Evolutionary conservation across 208 protist genomes (phyloP).

Genomic region (Kentomonas sorsogonicus): DNA sequence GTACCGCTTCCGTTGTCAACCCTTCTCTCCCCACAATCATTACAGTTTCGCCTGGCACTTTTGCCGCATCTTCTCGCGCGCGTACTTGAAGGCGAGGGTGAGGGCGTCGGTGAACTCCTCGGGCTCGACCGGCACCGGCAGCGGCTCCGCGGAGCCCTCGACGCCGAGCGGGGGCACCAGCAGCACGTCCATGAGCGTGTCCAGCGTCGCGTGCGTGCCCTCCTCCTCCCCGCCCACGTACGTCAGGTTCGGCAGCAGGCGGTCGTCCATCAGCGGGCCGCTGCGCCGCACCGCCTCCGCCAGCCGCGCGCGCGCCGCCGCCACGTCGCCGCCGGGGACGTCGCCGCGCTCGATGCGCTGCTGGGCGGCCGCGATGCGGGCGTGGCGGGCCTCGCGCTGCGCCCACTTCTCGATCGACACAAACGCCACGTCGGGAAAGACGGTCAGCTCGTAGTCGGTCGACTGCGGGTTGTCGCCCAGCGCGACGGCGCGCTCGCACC

Average conservation of each 20-base stretch:
- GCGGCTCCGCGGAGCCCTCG: constrained; percentile 5
- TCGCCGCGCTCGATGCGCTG: constrained; percentile 11
- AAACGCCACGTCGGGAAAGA: constrained; percentile 64
- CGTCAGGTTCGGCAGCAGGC: constrained; percentile 45
- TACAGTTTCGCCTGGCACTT: constrained; percentile 15
- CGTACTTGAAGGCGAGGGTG: too few species aligned
- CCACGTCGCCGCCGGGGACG: constrained; percentile 9
- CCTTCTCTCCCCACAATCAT: too few species aligned
- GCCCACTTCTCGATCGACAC: constrained; percentile 63
- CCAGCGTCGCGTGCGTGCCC: constrained; percentile 54
- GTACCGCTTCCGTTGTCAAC: too few species aligned
- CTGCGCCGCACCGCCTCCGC: too few species aligned
- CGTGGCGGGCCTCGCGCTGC: constrained; percentile 61
- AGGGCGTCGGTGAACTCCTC: constrained; percentile 26
- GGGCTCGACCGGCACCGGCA: not conserved
- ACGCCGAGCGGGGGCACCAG: constrained; percentile 11
- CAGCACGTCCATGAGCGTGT: constrained; percentile 38
- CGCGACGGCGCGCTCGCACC: constrained; percentile 30
- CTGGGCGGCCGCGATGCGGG: constrained; percentile 41
- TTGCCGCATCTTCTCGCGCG: too few species aligned
- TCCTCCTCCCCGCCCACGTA: constrained; percentile 78
- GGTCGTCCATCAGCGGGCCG: constrained; percentile 80
- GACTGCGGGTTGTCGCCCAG: constrained; percentile 83
- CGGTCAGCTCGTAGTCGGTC: constrained; percentile 78
- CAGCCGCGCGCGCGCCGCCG: constrained; percentile 21